Conservation (phyloP, 768 basidiomycete genomes). For the Daedalea quercina region DNA sequence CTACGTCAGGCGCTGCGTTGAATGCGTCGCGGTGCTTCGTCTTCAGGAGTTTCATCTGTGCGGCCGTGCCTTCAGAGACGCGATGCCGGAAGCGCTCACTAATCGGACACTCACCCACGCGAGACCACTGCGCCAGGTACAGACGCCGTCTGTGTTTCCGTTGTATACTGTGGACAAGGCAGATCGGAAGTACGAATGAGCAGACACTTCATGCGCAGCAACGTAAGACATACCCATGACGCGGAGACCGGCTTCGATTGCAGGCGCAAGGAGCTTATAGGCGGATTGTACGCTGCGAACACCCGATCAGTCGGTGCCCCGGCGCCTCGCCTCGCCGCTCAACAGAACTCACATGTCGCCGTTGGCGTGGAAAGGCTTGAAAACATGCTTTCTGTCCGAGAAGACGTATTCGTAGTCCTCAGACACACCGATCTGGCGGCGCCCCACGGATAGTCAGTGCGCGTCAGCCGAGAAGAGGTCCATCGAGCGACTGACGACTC, state of each 20-base stretch:
- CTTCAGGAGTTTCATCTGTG: not conserved
- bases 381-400: not conserved
- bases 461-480: not conserved
- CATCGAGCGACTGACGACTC: not conserved
- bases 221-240: not conserved
- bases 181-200: too few species aligned
- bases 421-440: not conserved
- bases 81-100: too few species aligned
- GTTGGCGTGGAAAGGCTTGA: not conserved
- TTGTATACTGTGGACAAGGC: constrained; percentile 5
- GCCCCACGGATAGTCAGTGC: not conserved
- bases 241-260: not conserved
- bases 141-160: constrained; percentile 1
- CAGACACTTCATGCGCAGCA: too few species aligned
- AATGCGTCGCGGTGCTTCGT: not conserved
- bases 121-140: not conserved
- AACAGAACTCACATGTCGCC: not conserved
- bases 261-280: not conserved
- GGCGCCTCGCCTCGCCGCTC: too few species aligned
- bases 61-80: too few species aligned
- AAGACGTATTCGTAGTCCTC: not conserved
- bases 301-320: not conserved
- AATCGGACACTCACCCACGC: not conserved
- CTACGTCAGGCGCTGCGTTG: not conserved
- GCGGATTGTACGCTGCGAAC: not conserved